Base-by-base conservation (phyloP, 1,284 basidiomycete genomes). In the Ceratobasidium sp. region DNA sequence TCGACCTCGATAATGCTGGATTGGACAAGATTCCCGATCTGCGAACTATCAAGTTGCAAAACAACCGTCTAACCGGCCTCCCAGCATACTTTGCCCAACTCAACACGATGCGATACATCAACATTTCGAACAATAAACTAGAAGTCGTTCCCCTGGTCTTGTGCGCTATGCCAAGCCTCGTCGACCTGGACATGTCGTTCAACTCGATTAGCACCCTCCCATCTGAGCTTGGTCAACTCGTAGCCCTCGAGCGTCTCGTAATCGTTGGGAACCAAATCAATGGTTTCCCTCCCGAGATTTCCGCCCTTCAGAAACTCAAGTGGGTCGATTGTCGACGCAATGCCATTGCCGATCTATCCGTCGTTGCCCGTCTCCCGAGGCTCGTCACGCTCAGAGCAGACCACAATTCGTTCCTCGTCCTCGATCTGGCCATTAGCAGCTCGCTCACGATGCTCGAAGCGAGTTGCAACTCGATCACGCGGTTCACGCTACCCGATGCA, bases 81-180 rank as follows among this genome's bases (percentile, higher is more conserved):
- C 96, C 97, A 0, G 86, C 86, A 78, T 93, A 93, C 76, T 96
- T 98, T 74, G 85, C 89, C 2, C 84, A 88, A 20, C 82, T 99
- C 74, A 82, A 84, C 42, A 79, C 84, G 55, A 85, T 98, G 62
- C 87, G 86, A 67, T 87, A 88, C 54, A 85, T 99, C 75, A 97
- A 98, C 80, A 91, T 99, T 72, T 97, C 94, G 56, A 99, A 98
- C 81, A 99, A 99, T 82, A 94, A 94, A 77, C 95, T 98, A 77
- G 87, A 87, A 49, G 79, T 77, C n/a, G 85, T 99, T 70, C 96
- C 96, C 0, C 72, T 81, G 0, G 90, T 92, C 27, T 85, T 99
- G 20, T 90, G 87, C 77, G 82, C 90, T 70, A 87, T 98, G 77
- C 80, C 83, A 4, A 85, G 83, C 20, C 85, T 99, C 31, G 82